Percentiles rank a stretch among this genome's conserved stretches.
phyloP scores from a whole-genome alignment of 108 stramenopile genomes.

The Aurantiochytrium sp. region DNA sequence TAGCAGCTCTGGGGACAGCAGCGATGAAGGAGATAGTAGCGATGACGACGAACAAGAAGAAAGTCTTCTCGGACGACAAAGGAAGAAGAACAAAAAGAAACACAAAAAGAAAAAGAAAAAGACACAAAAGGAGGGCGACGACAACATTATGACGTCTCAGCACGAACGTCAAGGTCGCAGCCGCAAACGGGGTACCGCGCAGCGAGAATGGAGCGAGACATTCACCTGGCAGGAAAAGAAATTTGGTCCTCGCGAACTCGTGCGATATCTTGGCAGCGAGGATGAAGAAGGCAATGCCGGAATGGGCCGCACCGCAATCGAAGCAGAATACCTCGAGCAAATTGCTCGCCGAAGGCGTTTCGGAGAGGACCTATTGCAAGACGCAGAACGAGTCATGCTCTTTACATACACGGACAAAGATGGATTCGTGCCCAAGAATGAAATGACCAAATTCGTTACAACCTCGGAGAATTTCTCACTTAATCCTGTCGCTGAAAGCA shows the following conservation, averaged over 20 bases:
- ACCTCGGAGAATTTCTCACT: neutral
- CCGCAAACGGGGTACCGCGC: neutral
- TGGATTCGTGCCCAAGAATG: conserved; percentile 7
- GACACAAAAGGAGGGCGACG: neutral
- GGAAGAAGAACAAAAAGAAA: neutral
- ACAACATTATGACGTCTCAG: neutral
- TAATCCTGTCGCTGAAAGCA: conserved; percentile 5
- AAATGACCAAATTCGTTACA: neutral
- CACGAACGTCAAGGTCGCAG: neutral
- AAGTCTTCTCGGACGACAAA: neutral
- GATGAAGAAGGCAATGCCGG: neutral
- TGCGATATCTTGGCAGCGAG: neutral
- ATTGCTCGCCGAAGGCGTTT: neutral
- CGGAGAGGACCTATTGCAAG: neutral
- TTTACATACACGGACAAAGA: conserved; percentile 16
- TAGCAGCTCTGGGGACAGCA: neutral
- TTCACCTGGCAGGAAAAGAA: conserved; percentile 18
- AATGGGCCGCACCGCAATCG: neutral
- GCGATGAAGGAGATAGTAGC: neutral
- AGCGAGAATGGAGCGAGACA: neutral
- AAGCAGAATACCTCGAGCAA: neutral
- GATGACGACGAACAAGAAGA: neutral
- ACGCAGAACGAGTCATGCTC: neutral
- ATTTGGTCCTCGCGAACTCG: neutral
- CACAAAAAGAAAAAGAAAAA: conserved; percentile 9